A percentile compares a stretch with the other conserved stretches of the same genome.
These are phyloP conservation scores for Blastocrithidia nonstop DNA, from an alignment of 208 protist genomes.

Conservation along the genomic window DNA sequence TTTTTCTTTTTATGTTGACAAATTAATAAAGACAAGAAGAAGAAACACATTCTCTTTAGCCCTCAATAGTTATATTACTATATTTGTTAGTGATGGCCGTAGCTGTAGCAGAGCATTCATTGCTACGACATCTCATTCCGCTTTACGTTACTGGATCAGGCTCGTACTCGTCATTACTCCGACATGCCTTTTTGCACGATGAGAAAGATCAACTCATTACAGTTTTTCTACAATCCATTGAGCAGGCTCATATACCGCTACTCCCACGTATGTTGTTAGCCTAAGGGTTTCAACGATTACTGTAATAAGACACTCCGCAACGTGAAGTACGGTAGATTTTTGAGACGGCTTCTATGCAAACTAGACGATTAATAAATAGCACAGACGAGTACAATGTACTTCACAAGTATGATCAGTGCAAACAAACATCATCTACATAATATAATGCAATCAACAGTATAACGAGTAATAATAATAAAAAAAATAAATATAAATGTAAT, in stretches of 20 bases:
- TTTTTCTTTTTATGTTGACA: not conserved
- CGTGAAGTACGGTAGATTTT: slow-evolving; percentile 65
- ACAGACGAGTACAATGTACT: slow-evolving; percentile 11
- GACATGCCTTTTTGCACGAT: slow-evolving; percentile 65
- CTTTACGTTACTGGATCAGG: slow-evolving; percentile 43
- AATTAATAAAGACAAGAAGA: not conserved
- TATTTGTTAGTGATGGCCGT: not conserved
- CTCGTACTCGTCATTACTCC: slow-evolving; percentile 28
- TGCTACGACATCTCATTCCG: slow-evolving; percentile 61
- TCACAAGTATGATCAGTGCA: not conserved
- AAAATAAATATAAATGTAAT: not conserved
- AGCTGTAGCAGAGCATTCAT: slow-evolving; percentile 17
- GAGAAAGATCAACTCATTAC: slow-evolving; percentile 43
- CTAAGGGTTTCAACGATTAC: slow-evolving; percentile 59
- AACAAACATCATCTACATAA: not conserved
- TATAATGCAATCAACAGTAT: not conserved
- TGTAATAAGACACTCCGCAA: slow-evolving; percentile 46
- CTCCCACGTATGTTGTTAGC: slow-evolving; percentile 70
- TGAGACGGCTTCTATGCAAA: slow-evolving; percentile 48
- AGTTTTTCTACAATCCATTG: slow-evolving; percentile 33
- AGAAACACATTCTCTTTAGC: not conserved
- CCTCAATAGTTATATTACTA: not conserved
- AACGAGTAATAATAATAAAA: not conserved
- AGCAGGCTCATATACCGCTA: slow-evolving; percentile 52
- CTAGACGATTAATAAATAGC: slow-evolving; percentile 30